Percentiles rank a stretch among this genome's conserved stretches.
phyloP scores from a whole-genome alignment of 352 stramenopile genomes.

The Phytophthora foliorum region DNA sequence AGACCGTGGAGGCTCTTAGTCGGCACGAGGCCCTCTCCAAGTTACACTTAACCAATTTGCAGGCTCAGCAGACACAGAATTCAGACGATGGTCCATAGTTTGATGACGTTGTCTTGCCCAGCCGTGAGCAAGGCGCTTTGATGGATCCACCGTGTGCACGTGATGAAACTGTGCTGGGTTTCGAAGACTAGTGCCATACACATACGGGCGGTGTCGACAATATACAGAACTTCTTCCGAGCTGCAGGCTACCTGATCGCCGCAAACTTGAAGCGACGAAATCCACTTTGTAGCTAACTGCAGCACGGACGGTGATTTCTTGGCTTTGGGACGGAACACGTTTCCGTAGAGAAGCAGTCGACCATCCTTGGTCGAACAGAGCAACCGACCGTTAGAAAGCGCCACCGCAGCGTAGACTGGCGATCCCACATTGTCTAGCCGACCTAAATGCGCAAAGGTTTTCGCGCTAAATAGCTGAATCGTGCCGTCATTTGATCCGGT shows the following conservation, averaged over 20 bases:
- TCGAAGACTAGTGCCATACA: constrained; percentile 50
- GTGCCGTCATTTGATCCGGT: constrained; percentile 81
- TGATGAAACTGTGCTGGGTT: constrained; percentile 73
- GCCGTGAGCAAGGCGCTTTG: constrained; percentile 51
- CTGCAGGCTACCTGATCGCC: constrained; percentile 58
- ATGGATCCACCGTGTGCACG: constrained; percentile 67
- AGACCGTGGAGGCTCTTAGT: constrained; percentile 41
- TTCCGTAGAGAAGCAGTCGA: constrained; percentile 56
- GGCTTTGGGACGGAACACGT: constrained; percentile 19
- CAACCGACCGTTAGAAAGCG: constrained; percentile 41
- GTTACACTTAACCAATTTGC: constrained; percentile 62
- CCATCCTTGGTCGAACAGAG: constrained; percentile 78
- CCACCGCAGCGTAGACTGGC: constrained; percentile 62
- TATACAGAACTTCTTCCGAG: constrained; percentile 65
- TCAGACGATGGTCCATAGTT: constrained; percentile 65
- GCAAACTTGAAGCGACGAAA: constrained; percentile 65
- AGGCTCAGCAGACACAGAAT: constrained; percentile 8
- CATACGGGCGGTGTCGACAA: constrained; percentile 59
- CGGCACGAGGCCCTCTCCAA: constrained; percentile 68
- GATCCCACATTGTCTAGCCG: constrained; percentile 53
- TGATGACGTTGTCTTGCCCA: constrained; percentile 80
- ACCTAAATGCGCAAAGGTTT: constrained; percentile 53
- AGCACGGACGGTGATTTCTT: constrained; percentile 43
- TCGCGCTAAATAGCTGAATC: constrained; percentile 73
- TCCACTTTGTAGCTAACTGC: constrained; percentile 61